Conservation (phyloP, 192 early-diverging fungal genomes). For the Chytriomyces hyalinus region DNA sequence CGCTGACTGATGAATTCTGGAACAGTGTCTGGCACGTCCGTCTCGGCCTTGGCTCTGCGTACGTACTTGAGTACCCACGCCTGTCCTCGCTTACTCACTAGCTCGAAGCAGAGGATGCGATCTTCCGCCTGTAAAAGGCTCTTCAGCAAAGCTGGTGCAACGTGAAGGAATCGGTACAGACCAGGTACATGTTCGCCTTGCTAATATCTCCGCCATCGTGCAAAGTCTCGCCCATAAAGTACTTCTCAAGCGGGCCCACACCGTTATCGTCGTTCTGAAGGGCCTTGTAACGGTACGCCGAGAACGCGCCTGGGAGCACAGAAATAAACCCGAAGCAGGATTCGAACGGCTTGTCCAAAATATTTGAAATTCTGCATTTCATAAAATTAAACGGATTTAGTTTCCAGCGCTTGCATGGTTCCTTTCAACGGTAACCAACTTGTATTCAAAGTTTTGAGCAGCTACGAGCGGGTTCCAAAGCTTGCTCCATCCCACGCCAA, state of each 20-base stretch:
- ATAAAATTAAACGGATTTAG: not conserved
- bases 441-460: constrained; percentile 89
- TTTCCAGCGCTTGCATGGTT: constrained; percentile 38
- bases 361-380: constrained; percentile 58
- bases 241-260: constrained; percentile 71
- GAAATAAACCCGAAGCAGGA: constrained; percentile 94
- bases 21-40: constrained; percentile 78
- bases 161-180: not conserved
- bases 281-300: constrained; percentile 77
- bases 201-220: constrained; percentile 63
- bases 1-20: constrained; percentile 63
- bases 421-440: constrained; percentile 56
- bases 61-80: constrained; percentile 78
- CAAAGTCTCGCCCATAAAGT: constrained; percentile 78
- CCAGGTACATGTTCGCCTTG: constrained; percentile 77
- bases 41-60: constrained; percentile 73
- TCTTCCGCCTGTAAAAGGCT: constrained; percentile 54
- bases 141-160: not conserved
- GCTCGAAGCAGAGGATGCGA: constrained; percentile 83
- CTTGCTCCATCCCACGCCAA: constrained; percentile 61
- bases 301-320: constrained; percentile 90
- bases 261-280: constrained; percentile 69
- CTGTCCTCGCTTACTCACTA: constrained; percentile 76
- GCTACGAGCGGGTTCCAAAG: constrained; percentile 78
- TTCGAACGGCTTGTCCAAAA: constrained; percentile 81